Percentiles rank a stretch among this genome's conserved stretches.
These are phyloP conservation scores for Trapa incisa DNA, from an alignment of 345 rosid genomes.

Conservation along the genomic window DNA sequence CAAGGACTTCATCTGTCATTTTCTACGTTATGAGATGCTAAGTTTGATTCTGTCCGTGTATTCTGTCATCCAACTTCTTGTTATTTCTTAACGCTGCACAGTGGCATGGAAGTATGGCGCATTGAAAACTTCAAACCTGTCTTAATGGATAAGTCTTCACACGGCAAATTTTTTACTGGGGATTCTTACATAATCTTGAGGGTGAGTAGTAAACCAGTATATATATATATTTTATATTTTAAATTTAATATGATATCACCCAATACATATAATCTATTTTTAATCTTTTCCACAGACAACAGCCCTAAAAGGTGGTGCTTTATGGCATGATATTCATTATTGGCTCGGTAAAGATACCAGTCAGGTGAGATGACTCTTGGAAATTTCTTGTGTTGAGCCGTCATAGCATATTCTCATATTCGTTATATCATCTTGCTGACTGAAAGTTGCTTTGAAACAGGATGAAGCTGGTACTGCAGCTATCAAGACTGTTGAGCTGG, in stretches of 20 bases:
- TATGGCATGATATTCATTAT: slow-evolving; percentile 74
- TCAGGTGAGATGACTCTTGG: slow-evolving; percentile 32
- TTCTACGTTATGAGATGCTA: background rate
- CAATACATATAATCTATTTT: background rate
- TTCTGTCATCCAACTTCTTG: background rate
- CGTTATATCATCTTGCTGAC: background rate
- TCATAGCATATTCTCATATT: background rate
- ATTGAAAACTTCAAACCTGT: slow-evolving; percentile 79
- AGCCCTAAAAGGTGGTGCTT: slow-evolving; percentile 55
- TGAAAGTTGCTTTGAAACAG: slow-evolving; percentile 15
- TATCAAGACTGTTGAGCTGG: slow-evolving; percentile 80
- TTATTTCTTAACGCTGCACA: slow-evolving; percentile 39
- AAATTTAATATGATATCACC: background rate
- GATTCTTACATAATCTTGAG: slow-evolving; percentile 86
- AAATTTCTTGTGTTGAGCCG: background rate
- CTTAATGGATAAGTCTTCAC: slow-evolving; percentile 43
- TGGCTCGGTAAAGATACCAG: slow-evolving; percentile 91
- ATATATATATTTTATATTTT: background rate
- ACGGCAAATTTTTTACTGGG: slow-evolving; percentile 86
- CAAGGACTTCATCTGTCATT: background rate
- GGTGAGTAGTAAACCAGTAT: slow-evolving; percentile 22
- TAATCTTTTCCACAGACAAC: slow-evolving; percentile 38
- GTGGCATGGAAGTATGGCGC: slow-evolving; percentile 95
- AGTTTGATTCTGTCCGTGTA: background rate
- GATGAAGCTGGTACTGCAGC: slow-evolving; percentile 96